These are phyloP conservation scores for Lachancea sp. DNA, from an alignment of 805 yeast genomes.

Conservation along the genomic window DNA sequence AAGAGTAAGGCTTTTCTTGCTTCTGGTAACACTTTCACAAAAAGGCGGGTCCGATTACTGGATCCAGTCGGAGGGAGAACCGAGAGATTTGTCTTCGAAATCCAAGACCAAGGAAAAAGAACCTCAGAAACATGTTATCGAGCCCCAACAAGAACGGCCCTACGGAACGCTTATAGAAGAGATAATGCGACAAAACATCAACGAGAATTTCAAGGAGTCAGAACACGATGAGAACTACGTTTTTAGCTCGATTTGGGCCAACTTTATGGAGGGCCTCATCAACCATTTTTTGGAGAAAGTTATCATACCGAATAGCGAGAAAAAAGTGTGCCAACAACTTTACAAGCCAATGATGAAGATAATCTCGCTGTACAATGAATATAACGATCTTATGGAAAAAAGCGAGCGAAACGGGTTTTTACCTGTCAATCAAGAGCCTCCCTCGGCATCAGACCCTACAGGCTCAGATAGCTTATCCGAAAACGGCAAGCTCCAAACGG, in stretches of 20 bases:
- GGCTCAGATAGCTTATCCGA: slow-evolving; percentile 16
- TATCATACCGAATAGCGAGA: slow-evolving; percentile 33
- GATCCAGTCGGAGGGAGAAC: slow-evolving; percentile 22
- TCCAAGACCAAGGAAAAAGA: slow-evolving; percentile 6
- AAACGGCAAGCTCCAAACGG: slow-evolving; percentile 26
- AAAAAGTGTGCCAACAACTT: slow-evolving; percentile 33
- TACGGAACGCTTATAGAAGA: slow-evolving; percentile 27
- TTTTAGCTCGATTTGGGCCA: slow-evolving; percentile 35
- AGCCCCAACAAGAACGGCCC: neutral
- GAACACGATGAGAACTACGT: slow-evolving; percentile 31
- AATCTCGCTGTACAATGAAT: slow-evolving; percentile 32
- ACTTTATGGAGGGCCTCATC: slow-evolving; percentile 34
- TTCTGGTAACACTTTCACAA: slow-evolving; percentile 28
- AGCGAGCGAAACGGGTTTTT: slow-evolving; percentile 32
- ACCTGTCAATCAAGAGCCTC: slow-evolving; percentile 13
- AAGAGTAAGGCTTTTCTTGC: slow-evolving; percentile 27
- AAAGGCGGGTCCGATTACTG: slow-evolving; percentile 35
- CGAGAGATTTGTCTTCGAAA: slow-evolving; percentile 12
- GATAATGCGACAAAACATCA: slow-evolving; percentile 31
- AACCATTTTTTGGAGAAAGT: slow-evolving; percentile 33
- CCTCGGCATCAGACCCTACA: slow-evolving; percentile 8
- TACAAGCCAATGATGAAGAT: slow-evolving; percentile 35
- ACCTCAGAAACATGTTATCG: neutral
- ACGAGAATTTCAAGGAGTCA: slow-evolving; percentile 28
- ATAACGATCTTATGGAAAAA: slow-evolving; percentile 32